These are phyloP conservation scores for Beverwykella pulmonaria DNA, from an alignment of 495 filamentous ascomycete species.

Conservation along the genomic window DNA sequence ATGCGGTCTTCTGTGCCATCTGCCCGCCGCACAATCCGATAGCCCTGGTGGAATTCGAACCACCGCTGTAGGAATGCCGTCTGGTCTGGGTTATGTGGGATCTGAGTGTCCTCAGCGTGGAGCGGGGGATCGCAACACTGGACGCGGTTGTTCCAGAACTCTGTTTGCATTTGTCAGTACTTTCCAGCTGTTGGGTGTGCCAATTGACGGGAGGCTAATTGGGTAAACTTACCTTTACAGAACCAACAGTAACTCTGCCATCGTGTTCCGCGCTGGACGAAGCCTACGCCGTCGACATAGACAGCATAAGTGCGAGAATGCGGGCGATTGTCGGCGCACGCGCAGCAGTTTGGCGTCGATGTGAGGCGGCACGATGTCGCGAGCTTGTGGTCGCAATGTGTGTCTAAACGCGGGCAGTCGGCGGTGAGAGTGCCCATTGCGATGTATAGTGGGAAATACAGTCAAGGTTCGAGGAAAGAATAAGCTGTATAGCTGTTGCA, in stretches of 20 bases:
- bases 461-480: not conserved
- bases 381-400: conserved; percentile 52
- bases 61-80: conserved; percentile 47
- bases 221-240: conserved; percentile 44
- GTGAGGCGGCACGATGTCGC: conserved; percentile 51
- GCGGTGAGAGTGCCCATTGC: conserved; percentile 51
- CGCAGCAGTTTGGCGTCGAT: conserved; percentile 49
- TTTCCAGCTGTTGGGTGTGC: not conserved
- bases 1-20: conserved; percentile 47
- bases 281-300: conserved; percentile 52
- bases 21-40: conserved; percentile 40
- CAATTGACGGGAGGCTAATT: not conserved
- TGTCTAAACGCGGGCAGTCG: conserved; percentile 41
- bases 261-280: conserved; percentile 47
- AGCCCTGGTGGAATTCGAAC: conserved; percentile 52
- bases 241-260: conserved; percentile 54
- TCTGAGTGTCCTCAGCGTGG: conserved; percentile 40
- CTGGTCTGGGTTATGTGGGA: conserved; percentile 50
- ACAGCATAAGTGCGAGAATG: conserved; percentile 46
- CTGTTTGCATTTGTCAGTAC: conserved; percentile 34
- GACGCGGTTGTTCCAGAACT: conserved; percentile 51
- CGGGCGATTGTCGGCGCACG: conserved; percentile 48
- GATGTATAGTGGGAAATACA: not conserved
- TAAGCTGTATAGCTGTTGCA: not conserved
- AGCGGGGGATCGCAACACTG: conserved; percentile 40